These are phyloP conservation scores for Urtica urens DNA, from an alignment of 306 rosid species.

Conservation along the genomic window DNA sequence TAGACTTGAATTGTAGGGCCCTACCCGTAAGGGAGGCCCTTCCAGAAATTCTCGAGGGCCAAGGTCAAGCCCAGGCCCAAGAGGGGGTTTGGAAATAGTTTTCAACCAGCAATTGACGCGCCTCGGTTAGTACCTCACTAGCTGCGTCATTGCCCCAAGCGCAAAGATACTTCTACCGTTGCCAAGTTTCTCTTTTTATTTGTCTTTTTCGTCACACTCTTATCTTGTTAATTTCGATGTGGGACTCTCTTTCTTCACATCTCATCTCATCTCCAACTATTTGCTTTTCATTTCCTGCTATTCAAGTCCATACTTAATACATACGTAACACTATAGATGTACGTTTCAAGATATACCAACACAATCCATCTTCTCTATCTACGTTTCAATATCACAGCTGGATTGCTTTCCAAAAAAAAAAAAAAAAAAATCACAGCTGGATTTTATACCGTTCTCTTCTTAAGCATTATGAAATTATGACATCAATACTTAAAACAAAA, in stretches of 20 bases:
- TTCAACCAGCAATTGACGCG: slow-evolving; percentile 29
- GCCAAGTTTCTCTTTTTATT: background rate
- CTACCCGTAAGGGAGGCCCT: slow-evolving; percentile 9
- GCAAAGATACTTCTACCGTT: background rate
- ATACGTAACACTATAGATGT: no score
- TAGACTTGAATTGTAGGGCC: slow-evolving; percentile 11
- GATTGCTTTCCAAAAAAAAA: no score
- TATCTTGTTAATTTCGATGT: background rate
- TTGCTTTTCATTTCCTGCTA: no score
- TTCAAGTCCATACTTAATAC: no score
- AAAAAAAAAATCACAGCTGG: no score
- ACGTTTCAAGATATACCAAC: no score
- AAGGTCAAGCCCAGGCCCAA: slow-evolving; percentile 4
- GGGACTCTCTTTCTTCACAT: background rate
- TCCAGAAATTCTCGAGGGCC: slow-evolving; percentile 16
- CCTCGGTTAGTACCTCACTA: slow-evolving; percentile 21
- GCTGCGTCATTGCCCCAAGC: slow-evolving; percentile 26
- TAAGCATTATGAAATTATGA: no score
- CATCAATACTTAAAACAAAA: no score
- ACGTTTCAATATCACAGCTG: no score
- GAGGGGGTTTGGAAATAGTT: slow-evolving; percentile 26
- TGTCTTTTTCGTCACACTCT: background rate
- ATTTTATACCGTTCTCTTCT: no score
- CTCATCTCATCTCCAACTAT: no score
- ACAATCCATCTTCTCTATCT: no score